phyloP scores from a whole-genome alignment of 192 early-diverging fungal genomes.

The Mortierella alpina region DNA sequence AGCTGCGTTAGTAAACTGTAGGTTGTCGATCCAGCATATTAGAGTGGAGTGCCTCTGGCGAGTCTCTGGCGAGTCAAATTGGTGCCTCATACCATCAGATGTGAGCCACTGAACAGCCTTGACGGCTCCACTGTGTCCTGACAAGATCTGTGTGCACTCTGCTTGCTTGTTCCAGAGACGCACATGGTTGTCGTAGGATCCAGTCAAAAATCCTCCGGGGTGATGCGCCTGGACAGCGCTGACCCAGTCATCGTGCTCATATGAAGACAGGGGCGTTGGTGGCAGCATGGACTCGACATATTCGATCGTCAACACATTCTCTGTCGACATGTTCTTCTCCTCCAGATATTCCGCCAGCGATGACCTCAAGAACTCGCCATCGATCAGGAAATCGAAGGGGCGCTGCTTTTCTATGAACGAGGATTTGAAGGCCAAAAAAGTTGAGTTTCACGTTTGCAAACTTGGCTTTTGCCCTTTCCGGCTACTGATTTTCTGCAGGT shows the following conservation, averaged over 20 bases:
- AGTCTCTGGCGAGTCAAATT: not conserved
- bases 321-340: conserved; percentile 72
- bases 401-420: conserved; percentile 71
- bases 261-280: conserved; percentile 80
- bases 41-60: not conserved
- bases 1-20: not conserved
- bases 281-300: conserved; percentile 94
- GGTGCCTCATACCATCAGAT: conserved; percentile 56
- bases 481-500: too few relatives aligned
- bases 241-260: conserved; percentile 97
- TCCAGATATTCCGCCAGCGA: conserved; percentile 82
- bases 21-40: not conserved
- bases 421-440: conserved; percentile 4
- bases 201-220: conserved; percentile 73
- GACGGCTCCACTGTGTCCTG: conserved; percentile 77
- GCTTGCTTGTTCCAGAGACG: conserved; percentile 86
- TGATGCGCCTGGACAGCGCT: conserved; percentile 71
- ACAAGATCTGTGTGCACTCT: conserved; percentile 72
- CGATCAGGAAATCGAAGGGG: conserved; percentile 94
- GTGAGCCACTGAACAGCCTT: conserved; percentile 81
- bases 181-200: conserved; percentile 86
- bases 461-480: not conserved
- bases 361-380: conserved; percentile 89
- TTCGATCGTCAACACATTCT: conserved; percentile 89
- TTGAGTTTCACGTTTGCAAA: not conserved